Evolutionary conservation across 495 filamentous ascomycete species (phyloP).

Genomic region (Margaritispora aquatica): DNA sequence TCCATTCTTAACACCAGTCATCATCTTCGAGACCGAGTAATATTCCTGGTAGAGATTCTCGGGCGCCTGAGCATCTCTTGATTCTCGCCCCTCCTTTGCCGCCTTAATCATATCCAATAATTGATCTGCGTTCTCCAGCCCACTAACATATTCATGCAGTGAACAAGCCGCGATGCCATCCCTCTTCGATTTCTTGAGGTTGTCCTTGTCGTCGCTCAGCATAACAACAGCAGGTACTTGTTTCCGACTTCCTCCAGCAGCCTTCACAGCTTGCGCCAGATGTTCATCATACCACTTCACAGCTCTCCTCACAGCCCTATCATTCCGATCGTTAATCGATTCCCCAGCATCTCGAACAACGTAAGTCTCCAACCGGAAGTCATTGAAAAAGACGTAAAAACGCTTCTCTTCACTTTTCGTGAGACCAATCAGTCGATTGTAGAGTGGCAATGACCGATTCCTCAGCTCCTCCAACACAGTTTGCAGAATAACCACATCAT

Average conservation of each 20-base stretch:
- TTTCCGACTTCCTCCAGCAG: conserved; percentile 46
- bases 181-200: conserved; percentile 71
- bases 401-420: conserved; percentile 93
- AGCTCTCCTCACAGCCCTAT: conserved; percentile 80
- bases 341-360: conserved; percentile 68
- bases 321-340: conserved; percentile 94
- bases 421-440: conserved; percentile 83
- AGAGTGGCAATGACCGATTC: conserved; percentile 88
- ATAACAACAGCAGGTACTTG: conserved; percentile 76
- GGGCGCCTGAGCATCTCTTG: conserved; percentile 57
- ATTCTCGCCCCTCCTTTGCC: conserved; percentile 56
- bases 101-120: conserved; percentile 94
- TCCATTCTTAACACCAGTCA: conserved; percentile 81
- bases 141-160: conserved; percentile 71
- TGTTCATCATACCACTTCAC: conserved; percentile 88
- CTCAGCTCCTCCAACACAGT: conserved; percentile 93
- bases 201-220: conserved; percentile 87
- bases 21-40: conserved; percentile 85
- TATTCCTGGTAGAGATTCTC: conserved; percentile 78
- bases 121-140: conserved; percentile 73
- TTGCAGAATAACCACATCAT: conserved; percentile 91
- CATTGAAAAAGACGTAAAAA: conserved; percentile 99
- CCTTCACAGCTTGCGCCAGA: conserved; percentile 51
- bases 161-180: conserved; percentile 64
- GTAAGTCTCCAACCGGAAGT: conserved; percentile 90